A percentile compares a stretch with the other conserved stretches of the same genome.
These are phyloP conservation scores for Torrubiella hemipterigena DNA, from an alignment of 2,329 filamentous ascomycete species.

Conservation along the genomic window DNA sequence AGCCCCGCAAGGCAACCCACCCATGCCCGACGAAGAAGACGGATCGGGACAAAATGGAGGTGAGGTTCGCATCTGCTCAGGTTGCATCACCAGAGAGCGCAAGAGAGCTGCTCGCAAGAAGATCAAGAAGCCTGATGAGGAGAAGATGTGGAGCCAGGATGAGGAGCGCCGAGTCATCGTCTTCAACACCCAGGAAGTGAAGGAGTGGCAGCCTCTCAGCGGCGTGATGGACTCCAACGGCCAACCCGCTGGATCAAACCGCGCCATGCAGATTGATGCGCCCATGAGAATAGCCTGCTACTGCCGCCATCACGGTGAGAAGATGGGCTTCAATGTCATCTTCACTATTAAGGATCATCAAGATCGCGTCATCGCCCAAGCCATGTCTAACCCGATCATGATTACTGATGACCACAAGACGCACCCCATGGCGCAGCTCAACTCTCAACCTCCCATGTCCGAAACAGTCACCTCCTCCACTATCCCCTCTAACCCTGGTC, in stretches of 20 bases:
- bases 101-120: constrained; percentile 90
- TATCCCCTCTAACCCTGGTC: constrained; percentile 8
- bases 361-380: constrained; percentile 69
- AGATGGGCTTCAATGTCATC: constrained; percentile 83
- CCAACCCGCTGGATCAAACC: constrained; percentile 36
- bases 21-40: constrained; percentile 42
- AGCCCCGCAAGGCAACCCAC: constrained; percentile 23
- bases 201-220: constrained; percentile 63
- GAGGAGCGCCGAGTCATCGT: constrained; percentile 76
- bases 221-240: constrained; percentile 32
- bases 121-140: constrained; percentile 83
- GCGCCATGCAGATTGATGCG: constrained; percentile 66
- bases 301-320: constrained; percentile 89
- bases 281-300: constrained; percentile 97
- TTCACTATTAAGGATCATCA: constrained; percentile 82
- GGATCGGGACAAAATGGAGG: constrained; percentile 74
- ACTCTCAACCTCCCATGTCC: constrained; percentile 15
- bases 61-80: constrained; percentile 82
- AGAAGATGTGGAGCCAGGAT: constrained; percentile 73
- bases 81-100: constrained; percentile 84
- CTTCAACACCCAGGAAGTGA: constrained; percentile 81
- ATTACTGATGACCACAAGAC: constrained; percentile 98
- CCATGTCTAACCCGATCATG: constrained; percentile 79
- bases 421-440: constrained; percentile 29
- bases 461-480: constrained; percentile 15